A percentile compares a stretch with the other conserved stretches of the same genome.
Evolutionary conservation across 306 rosid species (phyloP).

Genomic region (Carpinus fangiana): DNA sequence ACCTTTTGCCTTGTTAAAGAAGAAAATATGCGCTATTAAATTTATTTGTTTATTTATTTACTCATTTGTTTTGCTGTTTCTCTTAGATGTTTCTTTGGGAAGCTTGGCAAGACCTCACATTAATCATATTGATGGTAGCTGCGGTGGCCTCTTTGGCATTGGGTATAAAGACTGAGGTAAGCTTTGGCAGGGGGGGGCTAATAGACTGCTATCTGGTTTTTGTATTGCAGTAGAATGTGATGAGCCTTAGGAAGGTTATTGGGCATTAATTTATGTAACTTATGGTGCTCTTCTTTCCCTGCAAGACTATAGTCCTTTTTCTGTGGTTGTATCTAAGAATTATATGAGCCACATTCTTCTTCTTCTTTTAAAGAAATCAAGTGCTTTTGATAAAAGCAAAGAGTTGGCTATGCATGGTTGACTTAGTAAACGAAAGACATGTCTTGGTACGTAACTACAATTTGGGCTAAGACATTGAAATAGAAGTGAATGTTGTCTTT

Average conservation of each 20-base stretch:
- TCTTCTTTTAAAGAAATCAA: neutral
- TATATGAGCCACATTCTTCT: neutral
- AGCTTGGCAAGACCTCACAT: constrained; percentile 99
- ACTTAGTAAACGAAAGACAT: neutral
- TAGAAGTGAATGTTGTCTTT: neutral
- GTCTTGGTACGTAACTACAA: neutral
- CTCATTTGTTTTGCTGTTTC: constrained; percentile 20
- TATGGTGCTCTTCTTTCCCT: neutral
- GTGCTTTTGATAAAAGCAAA: neutral
- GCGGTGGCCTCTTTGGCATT: constrained; percentile 90
- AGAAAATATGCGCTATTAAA: neutral
- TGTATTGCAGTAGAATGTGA: neutral
- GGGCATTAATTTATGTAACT: neutral
- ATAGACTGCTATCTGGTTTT: neutral
- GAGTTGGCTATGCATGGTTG: neutral
- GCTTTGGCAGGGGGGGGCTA: constrained; percentile 18
- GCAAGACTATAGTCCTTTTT: neutral
- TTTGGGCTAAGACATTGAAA: neutral
- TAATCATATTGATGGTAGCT: constrained; percentile 91
- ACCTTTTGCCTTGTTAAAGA: neutral
- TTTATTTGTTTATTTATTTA: neutral
- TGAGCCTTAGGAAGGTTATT: neutral
- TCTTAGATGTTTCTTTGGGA: constrained; percentile 93
- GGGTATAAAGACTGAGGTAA: constrained; percentile 97
- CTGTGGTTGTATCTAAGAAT: neutral